phyloP scores from a whole-genome alignment of 164 flowering plant genomes.

The Kalanchoe fedtschenkoi region DNA sequence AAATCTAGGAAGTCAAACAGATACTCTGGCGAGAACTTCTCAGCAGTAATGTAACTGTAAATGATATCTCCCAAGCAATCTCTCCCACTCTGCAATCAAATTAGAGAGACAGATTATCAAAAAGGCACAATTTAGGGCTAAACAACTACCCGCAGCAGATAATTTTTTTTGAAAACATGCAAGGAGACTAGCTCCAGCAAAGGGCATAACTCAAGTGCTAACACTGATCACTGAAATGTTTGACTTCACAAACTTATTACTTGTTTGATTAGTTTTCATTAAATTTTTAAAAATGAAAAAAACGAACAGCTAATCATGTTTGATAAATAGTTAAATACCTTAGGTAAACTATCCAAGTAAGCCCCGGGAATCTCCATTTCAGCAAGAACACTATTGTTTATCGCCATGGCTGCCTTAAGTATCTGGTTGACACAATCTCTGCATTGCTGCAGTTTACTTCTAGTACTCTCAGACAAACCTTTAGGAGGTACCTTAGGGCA shows the following conservation, averaged over 20 bases:
- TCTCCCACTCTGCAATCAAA: slow-evolving; percentile 44
- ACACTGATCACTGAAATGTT: no score
- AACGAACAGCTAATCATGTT: neutral
- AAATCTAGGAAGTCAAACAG: slow-evolving; percentile 55
- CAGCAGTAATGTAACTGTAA: slow-evolving; percentile 47
- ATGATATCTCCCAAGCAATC: slow-evolving; percentile 64
- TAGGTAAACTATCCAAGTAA: slow-evolving; percentile 57
- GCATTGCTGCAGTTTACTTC: slow-evolving; percentile 56
- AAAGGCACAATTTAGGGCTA: no score
- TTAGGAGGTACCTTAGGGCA: slow-evolving; percentile 54
- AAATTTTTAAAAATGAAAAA: neutral
- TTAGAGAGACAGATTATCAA: neutral
- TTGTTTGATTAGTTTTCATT: no score
- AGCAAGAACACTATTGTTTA: slow-evolving; percentile 50
- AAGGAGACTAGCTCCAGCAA: no score
- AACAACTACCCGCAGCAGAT: no score
- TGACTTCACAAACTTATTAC: no score
- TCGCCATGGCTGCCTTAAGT: slow-evolving; percentile 65
- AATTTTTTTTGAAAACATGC: no score
- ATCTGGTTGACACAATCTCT: slow-evolving; percentile 68
- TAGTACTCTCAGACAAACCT: slow-evolving; percentile 47
- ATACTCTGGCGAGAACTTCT: slow-evolving; percentile 55
- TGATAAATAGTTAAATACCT: slow-evolving; percentile 29
- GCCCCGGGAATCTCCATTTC: slow-evolving; percentile 70
- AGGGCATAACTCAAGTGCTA: no score